Conservation (phyloP, 2,329 filamentous ascomycete species). For the Fusarium illudens region DNA sequence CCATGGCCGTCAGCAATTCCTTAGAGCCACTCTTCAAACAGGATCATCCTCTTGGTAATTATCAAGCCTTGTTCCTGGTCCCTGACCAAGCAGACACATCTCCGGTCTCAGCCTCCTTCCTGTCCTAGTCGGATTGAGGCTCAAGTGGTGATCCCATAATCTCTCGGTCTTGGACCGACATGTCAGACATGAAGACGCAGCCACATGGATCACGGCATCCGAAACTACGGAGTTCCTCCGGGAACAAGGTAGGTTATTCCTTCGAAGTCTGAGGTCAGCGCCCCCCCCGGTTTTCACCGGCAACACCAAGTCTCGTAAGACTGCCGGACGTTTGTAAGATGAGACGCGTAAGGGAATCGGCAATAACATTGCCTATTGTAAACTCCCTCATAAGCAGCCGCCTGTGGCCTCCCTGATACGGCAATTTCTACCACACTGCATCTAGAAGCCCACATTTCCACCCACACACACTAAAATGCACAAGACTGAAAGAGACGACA, state of each 20-base stretch:
- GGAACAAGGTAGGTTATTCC: not conserved
- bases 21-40: not conserved
- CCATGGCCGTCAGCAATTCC: not conserved
- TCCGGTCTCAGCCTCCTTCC: constrained; percentile 11
- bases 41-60: not conserved
- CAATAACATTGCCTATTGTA: not conserved
- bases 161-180: not conserved
- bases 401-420: not conserved
- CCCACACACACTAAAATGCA: constrained; percentile 11
- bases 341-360: not conserved
- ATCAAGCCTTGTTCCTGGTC: not conserved
- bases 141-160: not conserved
- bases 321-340: not conserved
- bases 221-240: constrained; percentile 1
- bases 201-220: constrained; percentile 10
- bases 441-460: not conserved
- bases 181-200: not conserved
- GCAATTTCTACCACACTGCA: not conserved
- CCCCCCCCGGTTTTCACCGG: not conserved
- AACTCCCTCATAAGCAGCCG: not conserved
- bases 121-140: not conserved
- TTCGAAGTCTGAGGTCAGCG: not conserved
- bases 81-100: not conserved
- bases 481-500: constrained; percentile 23
- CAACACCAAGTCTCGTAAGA: not conserved